Base-by-base conservation (phyloP, 2,329 filamentous ascomycete species). In the Cladosporium sp. region DNA sequence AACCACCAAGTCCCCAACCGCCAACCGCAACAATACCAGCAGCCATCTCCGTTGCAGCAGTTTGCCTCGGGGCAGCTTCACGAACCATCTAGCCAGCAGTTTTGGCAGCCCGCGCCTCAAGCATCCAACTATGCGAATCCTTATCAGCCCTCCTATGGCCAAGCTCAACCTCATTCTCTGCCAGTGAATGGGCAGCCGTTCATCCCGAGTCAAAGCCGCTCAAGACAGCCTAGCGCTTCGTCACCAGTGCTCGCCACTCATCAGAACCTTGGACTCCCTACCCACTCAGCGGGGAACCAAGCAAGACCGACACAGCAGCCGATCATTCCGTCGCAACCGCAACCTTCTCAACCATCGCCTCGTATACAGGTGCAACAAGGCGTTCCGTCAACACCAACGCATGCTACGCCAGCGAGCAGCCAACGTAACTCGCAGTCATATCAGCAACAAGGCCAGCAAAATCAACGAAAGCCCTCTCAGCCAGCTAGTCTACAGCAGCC, bases 1-100 rank as follows among this genome's bases (percentile, higher is more conserved):
- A 50, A 50, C 31, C 41, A 32, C 46, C 46, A 40, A 9, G 22
- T 41, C 13, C 38, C 40, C 28, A 14, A 16, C 4, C 48, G 43
- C 31, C 48, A 50, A 50, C 35, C 48, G 18, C 16, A 32, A 3
- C 48, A 50, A 28, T 50, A 43, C 19, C 48, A 50, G 14, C 48
- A 50, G 4, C 42, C 48, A n/a, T 50, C 48, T 37, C 48, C 48
- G 8, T 14, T 50, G n/a, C 48, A 50, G 40, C 48, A 50, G 18
- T 50, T 50, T 14, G 32, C 48, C 40, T 18, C 48, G n/a, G 40
- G 48, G 18, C 40, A 50, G 31, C 48, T 50, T 40, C 48, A 50
- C 32, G 48, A 50, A 2, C 8, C 48, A 7, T 16, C 31, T 7
- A 40, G 34, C 16, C 46, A 49, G 14, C 37, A 43, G n/a, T 43